Base-by-base conservation (phyloP, 116 monocot species). In the Posidonia oceanica region DNA sequence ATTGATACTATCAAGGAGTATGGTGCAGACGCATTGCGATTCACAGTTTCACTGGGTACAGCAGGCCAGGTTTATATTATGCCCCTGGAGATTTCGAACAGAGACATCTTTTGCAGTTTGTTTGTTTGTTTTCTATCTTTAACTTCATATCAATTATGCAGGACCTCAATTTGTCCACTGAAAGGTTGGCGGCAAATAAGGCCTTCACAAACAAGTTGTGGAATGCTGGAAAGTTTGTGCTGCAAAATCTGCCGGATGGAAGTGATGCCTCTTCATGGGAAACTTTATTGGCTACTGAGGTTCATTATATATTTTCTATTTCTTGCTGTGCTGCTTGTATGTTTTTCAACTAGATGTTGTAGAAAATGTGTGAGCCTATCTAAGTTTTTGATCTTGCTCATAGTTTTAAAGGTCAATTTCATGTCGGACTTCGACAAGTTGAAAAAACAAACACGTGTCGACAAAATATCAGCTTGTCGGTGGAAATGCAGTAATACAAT, bases 141-240 rank as follows among this genome's bases (percentile, higher is more conserved):
- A 12, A 20, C 3, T 15, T 60, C 41, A 56, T 39, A 41, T 39
- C 14, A 16, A 63, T 72, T 40, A 54, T 80, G 67, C 80, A 97
- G 96, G 96, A 97, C 66, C 87, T 97, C 63, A 97, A 91, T 77
- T 75, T 97, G 8, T 91, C 91, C 48, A 80, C 73, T n/a, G 91
- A 97, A 80, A 87, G 91, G 76, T 81, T 97, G 69, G 77, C 76
- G 29, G 83, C 91, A 41, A 91, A 91, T 75, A 97, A 97, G 74
- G 89, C 96, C 80, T 97, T 97, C 75, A 97, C 91, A 5, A 97
- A 97, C 71, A 97, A 97, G 71, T 74, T 97, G 41, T 97, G 96
- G 96, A 97, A 97, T 82, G 96, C 91, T 76, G 91, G 96, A 68
- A 97, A 91, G 69, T 97, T 97, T 82, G 74, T 97, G 2, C 71